phyloP scores from a whole-genome alignment of 441 rosid species.

The Breynia disticha region DNA sequence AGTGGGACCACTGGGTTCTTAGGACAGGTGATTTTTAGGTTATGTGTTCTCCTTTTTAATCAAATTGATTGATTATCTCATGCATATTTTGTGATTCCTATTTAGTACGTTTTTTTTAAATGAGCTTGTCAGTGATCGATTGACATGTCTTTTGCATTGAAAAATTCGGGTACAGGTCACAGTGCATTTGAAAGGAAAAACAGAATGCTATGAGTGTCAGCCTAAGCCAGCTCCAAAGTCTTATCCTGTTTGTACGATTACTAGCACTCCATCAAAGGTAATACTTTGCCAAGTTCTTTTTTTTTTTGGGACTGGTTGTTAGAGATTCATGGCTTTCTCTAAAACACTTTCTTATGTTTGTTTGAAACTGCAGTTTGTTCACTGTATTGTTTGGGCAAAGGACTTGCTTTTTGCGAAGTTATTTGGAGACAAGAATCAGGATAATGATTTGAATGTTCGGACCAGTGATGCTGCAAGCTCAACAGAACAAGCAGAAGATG shows the following conservation, averaged over 20 bases:
- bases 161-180: slow-evolving; percentile 51
- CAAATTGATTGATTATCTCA: slow-evolving; percentile 1
- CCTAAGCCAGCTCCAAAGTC: slow-evolving; percentile 97
- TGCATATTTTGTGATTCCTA: neutral
- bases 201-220: slow-evolving; percentile 95
- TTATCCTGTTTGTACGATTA: slow-evolving; percentile 96
- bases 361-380: slow-evolving; percentile 70
- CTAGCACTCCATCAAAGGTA: slow-evolving; percentile 98
- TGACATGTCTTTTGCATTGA: neutral
- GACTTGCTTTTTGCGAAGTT: slow-evolving; percentile 91
- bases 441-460: slow-evolving; percentile 88
- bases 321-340: no score
- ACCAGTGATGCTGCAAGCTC: slow-evolving; percentile 54
- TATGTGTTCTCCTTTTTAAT: slow-evolving; percentile 9
- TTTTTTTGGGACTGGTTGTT: neutral
- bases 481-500: slow-evolving; percentile 57
- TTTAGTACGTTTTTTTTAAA: neutral
- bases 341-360: neutral
- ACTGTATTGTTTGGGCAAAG: slow-evolving; percentile 99
- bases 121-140: slow-evolving; percentile 10
- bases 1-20: slow-evolving; percentile 98
- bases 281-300: slow-evolving; percentile 1
- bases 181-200: slow-evolving; percentile 79
- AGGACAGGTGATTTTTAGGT: slow-evolving; percentile 78
- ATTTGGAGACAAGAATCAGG: slow-evolving; percentile 93